A percentile compares a stretch with the other conserved stretches of the same genome.
phyloP scores from a whole-genome alignment of 192 early-diverging fungal species.

The Podila clonocystis region DNA sequence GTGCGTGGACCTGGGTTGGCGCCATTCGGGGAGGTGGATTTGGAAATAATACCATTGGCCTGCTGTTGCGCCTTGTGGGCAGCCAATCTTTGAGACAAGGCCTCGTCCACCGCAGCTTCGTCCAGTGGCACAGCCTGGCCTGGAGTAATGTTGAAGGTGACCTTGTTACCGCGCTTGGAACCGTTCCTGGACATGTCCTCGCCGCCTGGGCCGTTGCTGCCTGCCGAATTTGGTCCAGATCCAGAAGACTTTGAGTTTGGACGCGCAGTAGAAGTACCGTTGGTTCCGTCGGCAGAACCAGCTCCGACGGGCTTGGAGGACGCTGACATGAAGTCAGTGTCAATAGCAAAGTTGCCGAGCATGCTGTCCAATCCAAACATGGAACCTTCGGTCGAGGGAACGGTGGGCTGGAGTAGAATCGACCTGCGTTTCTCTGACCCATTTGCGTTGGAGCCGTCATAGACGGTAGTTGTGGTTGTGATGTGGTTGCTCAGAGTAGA shows the following conservation, averaged over 20 bases:
- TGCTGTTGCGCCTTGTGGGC: constrained; percentile 39
- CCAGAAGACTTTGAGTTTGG: constrained; percentile 2
- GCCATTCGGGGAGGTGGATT: background rate
- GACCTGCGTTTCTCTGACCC: constrained; percentile 15
- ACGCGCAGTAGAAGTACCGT: background rate
- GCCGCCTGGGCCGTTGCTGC: background rate
- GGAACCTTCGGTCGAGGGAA: background rate
- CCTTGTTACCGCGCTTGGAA: constrained; percentile 36
- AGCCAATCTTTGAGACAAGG: constrained; percentile 31
- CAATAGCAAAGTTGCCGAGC: constrained; percentile 24
- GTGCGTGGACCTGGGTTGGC: background rate
- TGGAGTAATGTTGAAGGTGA: constrained; percentile 8
- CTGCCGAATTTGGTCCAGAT: constrained; percentile 2
- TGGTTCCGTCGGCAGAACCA: background rate
- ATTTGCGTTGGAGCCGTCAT: background rate
- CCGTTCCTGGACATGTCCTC: constrained; percentile 1
- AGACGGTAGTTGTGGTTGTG: background rate
- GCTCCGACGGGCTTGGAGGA: background rate
- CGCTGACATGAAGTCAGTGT: constrained; percentile 16
- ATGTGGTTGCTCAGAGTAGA: constrained; percentile 16
- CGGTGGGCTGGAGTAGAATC: constrained; percentile 7
- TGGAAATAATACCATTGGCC: background rate
- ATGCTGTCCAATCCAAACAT: constrained; percentile 15
- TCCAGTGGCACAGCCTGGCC: constrained; percentile 11
- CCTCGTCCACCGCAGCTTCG: constrained; percentile 21